Evolutionary conservation across 768 basidiomycete species (phyloP).

Genomic region (Russula compacta): DNA sequence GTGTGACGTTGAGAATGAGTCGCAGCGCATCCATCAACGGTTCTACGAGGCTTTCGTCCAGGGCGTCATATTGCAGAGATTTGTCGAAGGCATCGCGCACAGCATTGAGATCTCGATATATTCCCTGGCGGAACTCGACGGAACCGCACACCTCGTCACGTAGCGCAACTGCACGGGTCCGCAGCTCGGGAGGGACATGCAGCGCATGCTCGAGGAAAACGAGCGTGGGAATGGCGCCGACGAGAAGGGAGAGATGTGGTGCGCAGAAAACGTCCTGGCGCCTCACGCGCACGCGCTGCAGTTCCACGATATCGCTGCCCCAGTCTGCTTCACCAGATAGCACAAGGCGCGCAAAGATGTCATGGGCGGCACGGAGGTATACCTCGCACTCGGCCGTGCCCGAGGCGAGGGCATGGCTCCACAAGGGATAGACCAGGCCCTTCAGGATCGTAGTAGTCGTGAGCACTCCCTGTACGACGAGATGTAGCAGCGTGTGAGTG

Average conservation of each 20-base stretch:
- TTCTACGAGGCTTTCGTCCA: conserved; percentile 45
- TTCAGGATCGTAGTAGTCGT: conserved; percentile 62
- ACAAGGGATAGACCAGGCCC: conserved; percentile 73
- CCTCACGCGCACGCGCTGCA: conserved; percentile 62
- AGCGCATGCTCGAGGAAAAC: conserved; percentile 61
- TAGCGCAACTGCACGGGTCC: conserved; percentile 40
- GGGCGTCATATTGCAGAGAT: conserved; percentile 41
- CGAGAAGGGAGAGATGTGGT: conserved; percentile 54
- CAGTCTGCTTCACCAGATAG: conserved; percentile 41
- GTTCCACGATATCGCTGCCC: conserved; percentile 45
- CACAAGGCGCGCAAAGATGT: conserved; percentile 51
- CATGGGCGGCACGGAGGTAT: conserved; percentile 55
- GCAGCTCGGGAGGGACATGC: conserved; percentile 41
- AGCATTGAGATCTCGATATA: conserved; percentile 65
- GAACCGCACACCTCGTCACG: conserved; percentile 52
- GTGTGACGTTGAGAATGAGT: conserved; percentile 53
- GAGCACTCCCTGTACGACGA: conserved; percentile 58
- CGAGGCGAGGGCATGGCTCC: conserved; percentile 47
- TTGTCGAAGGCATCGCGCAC: conserved; percentile 63
- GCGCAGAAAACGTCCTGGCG: conserved; percentile 59
- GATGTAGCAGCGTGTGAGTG: conserved; percentile 50
- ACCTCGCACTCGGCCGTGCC: conserved; percentile 33
- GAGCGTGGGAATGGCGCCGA: conserved; percentile 56
- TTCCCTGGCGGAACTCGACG: conserved; percentile 63
- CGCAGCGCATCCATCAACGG: conserved; percentile 58